Evolutionary conservation across 2,329 filamentous ascomycete species (phyloP).

Genomic region (Paraphaeosphaeria sporulosa): DNA sequence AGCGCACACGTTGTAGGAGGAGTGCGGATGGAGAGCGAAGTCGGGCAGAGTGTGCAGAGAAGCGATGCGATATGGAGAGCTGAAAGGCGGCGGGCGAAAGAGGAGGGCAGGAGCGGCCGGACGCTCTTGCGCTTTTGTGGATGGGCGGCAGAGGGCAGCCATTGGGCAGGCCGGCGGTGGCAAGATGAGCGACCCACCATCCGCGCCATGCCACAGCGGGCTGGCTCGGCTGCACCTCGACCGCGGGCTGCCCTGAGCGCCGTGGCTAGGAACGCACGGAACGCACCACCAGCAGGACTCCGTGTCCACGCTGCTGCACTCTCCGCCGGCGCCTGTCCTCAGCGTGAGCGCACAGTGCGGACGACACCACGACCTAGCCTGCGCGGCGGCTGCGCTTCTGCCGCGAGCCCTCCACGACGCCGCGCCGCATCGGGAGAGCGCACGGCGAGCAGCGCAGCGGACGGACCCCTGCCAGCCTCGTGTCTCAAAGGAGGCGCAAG

Average conservation of each 20-base stretch:
- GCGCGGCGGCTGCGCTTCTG: slow-evolving; percentile 7
- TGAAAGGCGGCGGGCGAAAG: slow-evolving; percentile 8
- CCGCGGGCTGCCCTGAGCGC: slow-evolving; percentile 4
- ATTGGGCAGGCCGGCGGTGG: slow-evolving; percentile 7
- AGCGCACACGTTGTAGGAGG: slow-evolving; percentile 4
- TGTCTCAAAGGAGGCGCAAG: slow-evolving; percentile 22
- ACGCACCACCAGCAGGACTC: slow-evolving; percentile 5
- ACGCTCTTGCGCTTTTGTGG: slow-evolving; percentile 11
- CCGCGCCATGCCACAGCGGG: neutral
- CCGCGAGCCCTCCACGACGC: neutral
- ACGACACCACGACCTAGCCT: neutral
- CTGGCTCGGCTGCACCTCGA: neutral
- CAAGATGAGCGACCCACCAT: slow-evolving; percentile 1
- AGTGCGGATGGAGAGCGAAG: neutral
- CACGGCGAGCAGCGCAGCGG: neutral
- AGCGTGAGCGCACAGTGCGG: slow-evolving; percentile 7
- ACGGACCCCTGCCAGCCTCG: slow-evolving; percentile 12
- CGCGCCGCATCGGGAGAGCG: neutral
- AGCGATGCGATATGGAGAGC: neutral
- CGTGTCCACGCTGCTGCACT: slow-evolving; percentile 1
- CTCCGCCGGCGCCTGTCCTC: slow-evolving; percentile 7
- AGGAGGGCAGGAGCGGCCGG: neutral
- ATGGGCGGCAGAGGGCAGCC: slow-evolving; percentile 5
- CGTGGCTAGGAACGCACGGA: neutral
- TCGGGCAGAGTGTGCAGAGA: slow-evolving; percentile 2